Evolutionary conservation across 2,329 filamentous ascomycete genomes (phyloP), one percentile per base, ranked within the genome.

Genomic region (Fusarium brachygibbosum): DNA sequence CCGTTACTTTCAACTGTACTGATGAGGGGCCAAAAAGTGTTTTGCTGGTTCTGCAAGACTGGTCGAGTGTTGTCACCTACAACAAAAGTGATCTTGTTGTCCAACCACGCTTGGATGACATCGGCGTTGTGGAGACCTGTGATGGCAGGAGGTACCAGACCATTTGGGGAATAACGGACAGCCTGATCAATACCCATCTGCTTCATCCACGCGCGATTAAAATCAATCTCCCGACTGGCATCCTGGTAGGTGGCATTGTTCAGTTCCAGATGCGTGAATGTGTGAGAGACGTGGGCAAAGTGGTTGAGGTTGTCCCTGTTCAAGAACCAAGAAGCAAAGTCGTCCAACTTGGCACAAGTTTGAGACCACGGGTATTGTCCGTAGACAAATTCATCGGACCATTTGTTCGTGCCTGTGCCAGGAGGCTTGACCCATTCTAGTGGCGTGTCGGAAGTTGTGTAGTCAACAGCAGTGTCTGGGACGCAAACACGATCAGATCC

Each of bases 211-310:
- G 56, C 66, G 19, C 62, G 66, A 28, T 69, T 69, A 41, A 64
- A 69, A 32, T 60, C 37, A 31, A 69, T 69, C 35, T 69, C 66
- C 17, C 66, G 66, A 29, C 45, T 35, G 29, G 59, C 48, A 44
- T 69, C 66, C 28, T 64, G 48, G 40, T 64, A 67, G 21, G 66
- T 69, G n/a, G 66, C 66, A 37, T 69, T 69, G 55, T 69, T 69
- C 31, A 69, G 42, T 38, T 58, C 61, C 13, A 67, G 37, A 51
- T 69, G 66, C 3, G 66, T 57, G 34, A 69, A 69, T 10, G 66
- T 69, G 29, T 69, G 66, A 14, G 66, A 69, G 10, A 69, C 28
- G 17, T 69, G 66, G 13, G 63, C 66, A 40, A 69, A 69, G 12
- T 53, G 50, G 35, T 69, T 64, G 35, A 67, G 66, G 48, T 69